phyloP scores from a whole-genome alignment of 2,329 filamentous ascomycete genomes.

The Alternaria viburni region DNA sequence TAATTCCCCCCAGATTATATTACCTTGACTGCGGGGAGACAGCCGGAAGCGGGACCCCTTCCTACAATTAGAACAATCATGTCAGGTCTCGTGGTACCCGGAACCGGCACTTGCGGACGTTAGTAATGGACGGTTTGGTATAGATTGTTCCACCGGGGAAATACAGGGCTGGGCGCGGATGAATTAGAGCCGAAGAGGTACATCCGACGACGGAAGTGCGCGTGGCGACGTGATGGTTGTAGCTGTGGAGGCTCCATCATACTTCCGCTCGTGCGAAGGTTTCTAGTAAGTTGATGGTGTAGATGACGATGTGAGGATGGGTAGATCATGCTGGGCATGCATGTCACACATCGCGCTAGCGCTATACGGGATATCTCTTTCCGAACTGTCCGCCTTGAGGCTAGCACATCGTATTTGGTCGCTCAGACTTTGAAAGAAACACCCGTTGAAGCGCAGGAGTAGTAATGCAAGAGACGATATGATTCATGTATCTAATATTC shows the following conservation, averaged over 20 bases:
- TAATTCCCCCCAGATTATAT: constrained; percentile 6
- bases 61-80: not conserved
- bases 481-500: not conserved
- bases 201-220: not conserved
- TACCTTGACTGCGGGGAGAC: not conserved
- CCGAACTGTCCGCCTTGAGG: not conserved
- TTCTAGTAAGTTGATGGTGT: not conserved
- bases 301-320: not conserved
- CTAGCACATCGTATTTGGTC: not conserved
- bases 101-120: not conserved
- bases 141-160: constrained; percentile 1
- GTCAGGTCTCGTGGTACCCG: not conserved
- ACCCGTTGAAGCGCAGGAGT: not conserved
- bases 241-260: not conserved
- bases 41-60: not conserved
- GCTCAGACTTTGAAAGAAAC: not conserved
- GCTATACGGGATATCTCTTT: not conserved
- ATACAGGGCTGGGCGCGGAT: not conserved
- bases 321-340: not conserved
- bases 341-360: not conserved
- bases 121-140: not conserved
- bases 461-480: not conserved
- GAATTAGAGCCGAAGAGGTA: not conserved
- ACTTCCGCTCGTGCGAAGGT: not conserved
- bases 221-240: not conserved